Base-by-base conservation (phyloP, 495 filamentous ascomycete species). In the Podospora pseudocomata region DNA sequence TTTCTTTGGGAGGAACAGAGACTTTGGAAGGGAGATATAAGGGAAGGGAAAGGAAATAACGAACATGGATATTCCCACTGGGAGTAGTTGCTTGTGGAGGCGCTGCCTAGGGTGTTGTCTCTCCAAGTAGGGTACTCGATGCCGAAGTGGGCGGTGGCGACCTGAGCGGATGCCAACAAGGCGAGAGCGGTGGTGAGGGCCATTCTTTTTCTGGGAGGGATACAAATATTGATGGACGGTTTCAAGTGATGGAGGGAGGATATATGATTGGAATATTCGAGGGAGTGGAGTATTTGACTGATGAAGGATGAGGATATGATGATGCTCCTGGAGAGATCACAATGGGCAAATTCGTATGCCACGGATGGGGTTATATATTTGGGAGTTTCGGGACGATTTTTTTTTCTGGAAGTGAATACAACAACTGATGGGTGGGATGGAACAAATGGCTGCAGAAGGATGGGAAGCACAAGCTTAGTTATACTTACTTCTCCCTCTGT, bases 61-160 rank as follows among this genome's bases (percentile, higher is more conserved):
- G 23, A 77, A 89, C 88, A 90, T 27, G 88, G 88, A 60, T 84
- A 87, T 20, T 28, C 73, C 79, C 82, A 89, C 75, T 90, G 87
- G 3, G 82, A 82, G 63, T 76, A 82, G 68, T 69, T 73, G 27
- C 70, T 71, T 49, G 66, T 67, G 9, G 20, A 2, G 20, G 26
- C 69, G 57, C 63, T 68, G 39, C 65, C 55, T 60, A 85, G 81
- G 4, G 83, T 86, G 70, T 87, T 75, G 30, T 80, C 82, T 39
- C 88, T 84, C 87, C 84, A 87, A 18, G 73, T 61, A 4, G 88
- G 88, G 72, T 88, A 88, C 1, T 80, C 71, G 72, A 90, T 70
- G 4, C 65, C 70, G 79, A 88, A 89, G 74, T 90, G 88, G 16
- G 86, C 88, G 49, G 81, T 77, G 39, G 79, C 81, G 26, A 82